Conservation (phyloP, 2,329 filamentous ascomycete genomes). For the Aschersonia sp. region DNA sequence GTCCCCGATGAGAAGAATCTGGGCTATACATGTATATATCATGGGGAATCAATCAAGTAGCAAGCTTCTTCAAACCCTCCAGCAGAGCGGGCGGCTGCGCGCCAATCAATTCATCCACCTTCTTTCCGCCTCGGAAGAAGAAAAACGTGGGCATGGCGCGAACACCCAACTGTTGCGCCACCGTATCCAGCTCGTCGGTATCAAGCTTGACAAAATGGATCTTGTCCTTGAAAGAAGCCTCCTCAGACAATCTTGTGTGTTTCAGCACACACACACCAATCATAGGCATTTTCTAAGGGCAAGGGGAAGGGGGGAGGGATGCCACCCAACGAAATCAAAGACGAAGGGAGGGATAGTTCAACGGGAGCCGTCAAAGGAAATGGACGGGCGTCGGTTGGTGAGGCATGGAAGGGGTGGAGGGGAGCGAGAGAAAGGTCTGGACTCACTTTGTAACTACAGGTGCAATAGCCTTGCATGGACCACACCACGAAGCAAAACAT, state of each 20-base stretch:
- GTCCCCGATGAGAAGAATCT: no score
- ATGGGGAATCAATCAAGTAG: background rate
- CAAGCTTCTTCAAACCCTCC: conserved; percentile 6
- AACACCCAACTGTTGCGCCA: conserved; percentile 63
- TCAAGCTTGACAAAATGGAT: conserved; percentile 78
- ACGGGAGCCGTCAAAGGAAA: no score
- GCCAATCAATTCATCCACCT: conserved; percentile 59
- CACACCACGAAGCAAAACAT: conserved; percentile 83
- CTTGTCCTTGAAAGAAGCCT: conserved; percentile 37
- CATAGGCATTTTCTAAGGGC: background rate
- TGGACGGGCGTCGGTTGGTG: no score
- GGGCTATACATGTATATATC: no score
- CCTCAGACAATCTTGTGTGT: conserved; percentile 10
- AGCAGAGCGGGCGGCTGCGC: conserved; percentile 58
- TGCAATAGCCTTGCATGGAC: conserved; percentile 81
- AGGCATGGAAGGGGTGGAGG: no score
- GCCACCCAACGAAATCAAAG: no score
- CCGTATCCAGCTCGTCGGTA: conserved; percentile 63
- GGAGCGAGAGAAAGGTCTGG: no score
- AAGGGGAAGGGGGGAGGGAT: no score
- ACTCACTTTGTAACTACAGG: conserved; percentile 40
- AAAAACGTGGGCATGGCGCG: conserved; percentile 87
- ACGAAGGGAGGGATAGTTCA: no score
- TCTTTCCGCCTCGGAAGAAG: conserved; percentile 66
- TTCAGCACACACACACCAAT: background rate